phyloP scores from a whole-genome alignment of 768 basidiomycete genomes.

The Pholiota microspora region DNA sequence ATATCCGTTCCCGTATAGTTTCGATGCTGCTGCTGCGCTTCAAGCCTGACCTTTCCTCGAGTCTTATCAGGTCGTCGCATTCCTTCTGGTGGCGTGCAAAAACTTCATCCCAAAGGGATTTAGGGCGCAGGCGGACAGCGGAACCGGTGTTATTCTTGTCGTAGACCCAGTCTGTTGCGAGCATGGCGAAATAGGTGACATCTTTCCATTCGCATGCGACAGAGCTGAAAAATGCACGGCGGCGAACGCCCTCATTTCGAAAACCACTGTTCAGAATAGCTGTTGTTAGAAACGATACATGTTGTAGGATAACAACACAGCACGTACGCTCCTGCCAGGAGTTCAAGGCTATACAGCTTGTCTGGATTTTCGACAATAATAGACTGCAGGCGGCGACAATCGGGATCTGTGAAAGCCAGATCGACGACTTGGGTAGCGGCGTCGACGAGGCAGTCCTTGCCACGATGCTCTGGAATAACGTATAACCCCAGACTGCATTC shows the following conservation, averaged over 20 bases:
- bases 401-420: slow-evolving; percentile 42
- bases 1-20: slow-evolving; percentile 30
- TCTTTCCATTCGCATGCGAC: slow-evolving; percentile 52
- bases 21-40: slow-evolving; percentile 39
- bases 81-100: slow-evolving; percentile 56
- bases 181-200: slow-evolving; percentile 55
- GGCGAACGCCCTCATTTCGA: slow-evolving; percentile 59
- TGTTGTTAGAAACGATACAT: background rate
- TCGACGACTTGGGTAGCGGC: slow-evolving; percentile 44
- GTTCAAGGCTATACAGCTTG: slow-evolving; percentile 39
- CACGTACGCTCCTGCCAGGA: slow-evolving; percentile 44
- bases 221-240: slow-evolving; percentile 49
- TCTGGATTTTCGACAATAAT: slow-evolving; percentile 43
- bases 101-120: slow-evolving; percentile 61
- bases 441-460: slow-evolving; percentile 42
- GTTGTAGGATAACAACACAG: background rate
- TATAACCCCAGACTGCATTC: slow-evolving; percentile 61
- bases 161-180: slow-evolving; percentile 58
- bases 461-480: slow-evolving; percentile 33
- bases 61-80: slow-evolving; percentile 50
- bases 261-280: slow-evolving; percentile 44
- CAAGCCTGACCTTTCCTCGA: slow-evolving; percentile 39
- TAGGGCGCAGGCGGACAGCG: slow-evolving; percentile 26
- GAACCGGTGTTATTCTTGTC: slow-evolving; percentile 11
- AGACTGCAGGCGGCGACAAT: slow-evolving; percentile 53